Evolutionary conservation across 1,139 yeast species (phyloP), one percentile per base, ranked within the genome.

Genomic region (Saccharomyces uvarum): DNA sequence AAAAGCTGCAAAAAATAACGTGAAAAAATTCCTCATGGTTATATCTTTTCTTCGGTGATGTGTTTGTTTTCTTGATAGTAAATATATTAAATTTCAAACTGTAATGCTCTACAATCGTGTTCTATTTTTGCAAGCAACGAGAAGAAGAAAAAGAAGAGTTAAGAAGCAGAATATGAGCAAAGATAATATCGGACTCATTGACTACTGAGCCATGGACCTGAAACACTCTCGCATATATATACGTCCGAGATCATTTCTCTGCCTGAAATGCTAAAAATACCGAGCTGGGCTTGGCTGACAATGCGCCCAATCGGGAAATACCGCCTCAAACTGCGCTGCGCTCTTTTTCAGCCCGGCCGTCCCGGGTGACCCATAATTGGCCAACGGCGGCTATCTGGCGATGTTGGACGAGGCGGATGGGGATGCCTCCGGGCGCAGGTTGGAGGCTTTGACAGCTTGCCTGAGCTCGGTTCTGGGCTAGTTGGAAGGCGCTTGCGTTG

Each of bases 1-100:
- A 9, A 65, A 32, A 9, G 61, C 61, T 16, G 67, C 59, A 24
- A 62, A 53, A 29, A 61, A 52, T 19, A 66, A 52, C 13, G 57
- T 48, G 6, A 60, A 48, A 19, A 53, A 58, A 51, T 63, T 63
- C 26, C 61, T 59, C 66, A 64, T 66, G n/a, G 7, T 50, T 28
- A 24, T 21, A 26, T 26, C 19, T 21, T 49, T 8, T 3, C 6
- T 49, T 49, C 6, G 27, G 26, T 33, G 38, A 24, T 21, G 11
- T 31, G 2, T 14, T 48, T 31, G 9, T 31, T 33, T 14, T 14
- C 1, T 24, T 49, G 24, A 13, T n/a, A 24, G 19, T 24, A 14
- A 21, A 21, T 13, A 32, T 9, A 14, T 2, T 16, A 27, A 27
- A 9, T 47, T 14, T 47, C 29, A 11, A 21, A 19, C 11, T 11